Percentiles rank a stretch among this genome's conserved stretches.
These are phyloP conservation scores for Mycena capillaripes DNA, from an alignment of 768 basidiomycete genomes.

Conservation along the genomic window DNA sequence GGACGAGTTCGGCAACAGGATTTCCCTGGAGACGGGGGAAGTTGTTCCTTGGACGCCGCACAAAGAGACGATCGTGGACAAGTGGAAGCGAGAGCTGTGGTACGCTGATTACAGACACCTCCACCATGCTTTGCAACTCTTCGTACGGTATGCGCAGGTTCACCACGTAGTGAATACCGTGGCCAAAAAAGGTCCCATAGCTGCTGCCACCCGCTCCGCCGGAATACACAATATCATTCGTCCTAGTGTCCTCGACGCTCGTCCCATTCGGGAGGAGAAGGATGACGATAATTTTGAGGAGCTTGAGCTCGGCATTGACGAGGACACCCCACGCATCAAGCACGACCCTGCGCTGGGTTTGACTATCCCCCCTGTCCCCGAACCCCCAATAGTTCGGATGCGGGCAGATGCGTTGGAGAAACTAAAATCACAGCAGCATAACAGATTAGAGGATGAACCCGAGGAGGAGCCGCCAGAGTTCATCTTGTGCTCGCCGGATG, in stretches of 20 bases:
- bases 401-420: background rate
- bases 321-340: too few relatives aligned
- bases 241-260: background rate
- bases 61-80: background rate
- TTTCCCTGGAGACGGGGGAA: background rate
- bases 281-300: too few relatives aligned
- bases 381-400: too few relatives aligned
- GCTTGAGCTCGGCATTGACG: background rate
- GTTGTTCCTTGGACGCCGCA: constrained; percentile 12
- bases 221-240: too few relatives aligned
- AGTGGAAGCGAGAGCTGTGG: constrained; percentile 15
- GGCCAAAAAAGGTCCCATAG: background rate
- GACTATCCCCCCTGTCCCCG: too few relatives aligned
- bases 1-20: constrained; percentile 20
- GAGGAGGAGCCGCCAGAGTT: background rate
- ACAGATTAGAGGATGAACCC: background rate
- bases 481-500: background rate
- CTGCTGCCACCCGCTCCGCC: too few relatives aligned
- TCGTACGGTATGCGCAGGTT: background rate
- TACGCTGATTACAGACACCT: background rate
- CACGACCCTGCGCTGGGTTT: too few relatives aligned
- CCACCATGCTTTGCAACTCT: background rate
- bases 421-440: background rate
- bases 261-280: background rate
- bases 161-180: too few relatives aligned